Evolutionary conservation across 352 stramenopile species (phyloP).

Genomic region (Nothophytophthora sp.): DNA sequence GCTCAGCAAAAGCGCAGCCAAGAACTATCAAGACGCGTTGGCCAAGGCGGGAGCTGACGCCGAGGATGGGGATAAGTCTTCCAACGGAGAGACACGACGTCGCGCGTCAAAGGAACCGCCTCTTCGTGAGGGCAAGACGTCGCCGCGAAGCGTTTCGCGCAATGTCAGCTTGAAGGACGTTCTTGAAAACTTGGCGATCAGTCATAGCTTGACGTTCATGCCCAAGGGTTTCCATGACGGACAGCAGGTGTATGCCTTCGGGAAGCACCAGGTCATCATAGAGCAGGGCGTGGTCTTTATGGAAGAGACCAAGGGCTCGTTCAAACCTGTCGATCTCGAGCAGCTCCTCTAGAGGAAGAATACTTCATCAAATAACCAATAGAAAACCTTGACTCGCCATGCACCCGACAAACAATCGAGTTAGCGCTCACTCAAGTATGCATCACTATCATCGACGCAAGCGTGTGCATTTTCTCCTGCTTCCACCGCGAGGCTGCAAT

Average conservation of each 20-base stretch:
- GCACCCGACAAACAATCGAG: too few relatives aligned
- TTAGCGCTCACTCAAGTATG: too few relatives aligned
- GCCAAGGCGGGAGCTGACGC: constrained; percentile 43
- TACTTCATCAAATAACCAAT: background rate
- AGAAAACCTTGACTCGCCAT: too few relatives aligned
- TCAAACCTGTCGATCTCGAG: constrained; percentile 77
- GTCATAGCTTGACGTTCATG: constrained; percentile 81
- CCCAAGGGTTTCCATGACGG: constrained; percentile 76
- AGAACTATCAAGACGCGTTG: constrained; percentile 80
- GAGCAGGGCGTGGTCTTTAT: constrained; percentile 83
- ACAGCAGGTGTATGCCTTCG: constrained; percentile 81
- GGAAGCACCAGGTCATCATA: constrained; percentile 81
- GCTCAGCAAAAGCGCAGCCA: constrained; percentile 50
- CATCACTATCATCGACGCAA: too few relatives aligned
- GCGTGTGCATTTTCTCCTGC: too few relatives aligned
- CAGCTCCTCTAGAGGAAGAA: constrained; percentile 44
- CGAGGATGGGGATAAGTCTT: constrained; percentile 7
- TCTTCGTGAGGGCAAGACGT: constrained; percentile 15
- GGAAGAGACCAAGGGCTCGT: constrained; percentile 63
- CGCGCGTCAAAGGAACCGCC: constrained; percentile 11
- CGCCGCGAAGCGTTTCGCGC: constrained; percentile 33
- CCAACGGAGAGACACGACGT: background rate
- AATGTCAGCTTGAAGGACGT: constrained; percentile 80
- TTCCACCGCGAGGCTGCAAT: too few relatives aligned
- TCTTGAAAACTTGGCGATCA: constrained; percentile 79